These are phyloP conservation scores for Thelonectria olida DNA, from an alignment of 2,329 filamentous ascomycete genomes.

Conservation along the genomic window DNA sequence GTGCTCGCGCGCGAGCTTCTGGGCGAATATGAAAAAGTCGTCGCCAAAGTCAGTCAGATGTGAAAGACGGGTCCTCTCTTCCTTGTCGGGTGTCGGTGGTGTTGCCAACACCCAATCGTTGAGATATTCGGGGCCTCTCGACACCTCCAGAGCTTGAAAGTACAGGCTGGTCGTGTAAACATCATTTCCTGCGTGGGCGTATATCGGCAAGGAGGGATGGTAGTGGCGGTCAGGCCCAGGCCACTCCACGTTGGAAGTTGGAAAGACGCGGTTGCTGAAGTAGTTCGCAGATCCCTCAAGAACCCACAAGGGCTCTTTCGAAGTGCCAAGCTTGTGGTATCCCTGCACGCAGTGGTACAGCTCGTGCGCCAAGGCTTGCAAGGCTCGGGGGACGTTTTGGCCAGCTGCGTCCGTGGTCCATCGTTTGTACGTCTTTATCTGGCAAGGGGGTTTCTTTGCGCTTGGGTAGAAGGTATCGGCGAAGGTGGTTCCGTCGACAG, in stretches of 20 bases:
- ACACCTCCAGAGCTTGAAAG: slow-evolving; percentile 18
- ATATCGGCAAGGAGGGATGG: slow-evolving; percentile 21
- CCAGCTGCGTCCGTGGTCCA: slow-evolving; percentile 16
- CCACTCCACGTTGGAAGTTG: slow-evolving; percentile 22
- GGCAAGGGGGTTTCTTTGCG: slow-evolving; percentile 6
- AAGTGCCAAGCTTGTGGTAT: background rate
- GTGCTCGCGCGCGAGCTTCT: slow-evolving; percentile 10
- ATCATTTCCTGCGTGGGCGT: slow-evolving; percentile 10
- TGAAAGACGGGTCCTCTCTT: slow-evolving; percentile 19
- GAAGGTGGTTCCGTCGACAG: background rate
- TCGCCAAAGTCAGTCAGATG: background rate
- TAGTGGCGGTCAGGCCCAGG: slow-evolving; percentile 15
- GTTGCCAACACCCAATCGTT: slow-evolving; percentile 20
- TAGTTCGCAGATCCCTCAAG: slow-evolving; percentile 27
- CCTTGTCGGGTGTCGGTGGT: background rate
- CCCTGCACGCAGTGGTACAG: slow-evolving; percentile 28
- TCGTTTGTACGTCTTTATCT: slow-evolving; percentile 7
- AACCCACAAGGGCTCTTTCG: slow-evolving; percentile 5
- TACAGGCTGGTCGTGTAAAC: slow-evolving; percentile 17
- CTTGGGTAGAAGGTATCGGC: slow-evolving; percentile 20
- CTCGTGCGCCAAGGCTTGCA: slow-evolving; percentile 24
- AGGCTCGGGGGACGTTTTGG: background rate
- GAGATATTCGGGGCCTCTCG: background rate
- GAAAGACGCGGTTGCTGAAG: slow-evolving; percentile 27
- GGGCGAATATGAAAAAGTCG: slow-evolving; percentile 14